Evolutionary conservation across 2,329 filamentous ascomycete genomes (phyloP), one percentile per base, ranked within the genome.

Genomic region (Rutstroemia sp.): DNA sequence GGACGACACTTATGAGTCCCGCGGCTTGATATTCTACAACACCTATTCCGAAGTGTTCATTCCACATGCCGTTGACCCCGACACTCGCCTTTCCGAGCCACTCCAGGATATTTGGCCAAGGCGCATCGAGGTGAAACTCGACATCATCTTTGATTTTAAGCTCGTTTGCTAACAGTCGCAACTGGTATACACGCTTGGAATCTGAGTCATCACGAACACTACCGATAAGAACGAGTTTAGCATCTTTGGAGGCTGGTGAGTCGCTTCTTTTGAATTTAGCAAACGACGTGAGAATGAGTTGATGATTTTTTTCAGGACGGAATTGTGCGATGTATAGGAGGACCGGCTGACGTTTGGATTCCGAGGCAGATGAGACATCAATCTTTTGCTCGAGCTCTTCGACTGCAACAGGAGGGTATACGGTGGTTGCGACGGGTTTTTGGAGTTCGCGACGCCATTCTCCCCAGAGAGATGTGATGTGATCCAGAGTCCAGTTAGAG

Each of bases 1-100:
- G 94, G 8, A 97, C 94, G 0, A 99, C 92, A 5, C 87, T 85
- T 57, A 99, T 91, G 57, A 99, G 76, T 1, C 94, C 94, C 0
- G 94, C 94, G 4, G 94, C 94, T 70, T 97, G 92, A 69, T 97
- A 99, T 75, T 99, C 94, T 42, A 99, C 94, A 16, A 97, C 92
- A 1, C 94, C 94, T 58, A 99, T 99, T 21, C 94, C 94, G 70
- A 99, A 99, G 72, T 99, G 94, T 74, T 99, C 94, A 70, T 96
- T 97, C 92, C 94, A 99, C 94, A 99, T 99, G 67, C 88, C 90
- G 65, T 99, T 99, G 30, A 95, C 91, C 50, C 94, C 94, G 1
- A 99, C 82, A 17, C 84, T 92, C 4, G 88, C 85, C 60, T 77
- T 83, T 53, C 82, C 76, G 59, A 97, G 76, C 82, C 89, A 91